Evolutionary conservation across 148 eudicot species (phyloP).

Genomic region (Chenopodium album): DNA sequence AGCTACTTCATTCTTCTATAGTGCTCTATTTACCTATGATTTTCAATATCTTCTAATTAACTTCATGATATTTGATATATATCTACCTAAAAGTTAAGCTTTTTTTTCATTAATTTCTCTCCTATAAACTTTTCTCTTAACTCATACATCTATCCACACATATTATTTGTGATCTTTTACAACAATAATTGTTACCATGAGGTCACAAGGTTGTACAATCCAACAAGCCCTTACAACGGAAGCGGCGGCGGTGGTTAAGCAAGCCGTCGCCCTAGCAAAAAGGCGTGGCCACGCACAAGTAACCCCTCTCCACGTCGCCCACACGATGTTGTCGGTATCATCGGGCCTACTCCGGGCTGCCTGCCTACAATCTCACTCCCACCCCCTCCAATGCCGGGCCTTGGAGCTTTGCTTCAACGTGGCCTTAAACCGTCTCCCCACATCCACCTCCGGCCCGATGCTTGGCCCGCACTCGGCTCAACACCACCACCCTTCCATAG

Average conservation of each 20-base stretch:
- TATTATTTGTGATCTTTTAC: background rate
- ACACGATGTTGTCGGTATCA: constrained; percentile 59
- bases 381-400: constrained; percentile 85
- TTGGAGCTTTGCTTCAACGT: constrained; percentile 94
- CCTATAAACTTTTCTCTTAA: too few species aligned
- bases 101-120: too few species aligned
- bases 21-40: background rate
- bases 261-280: constrained; percentile 62
- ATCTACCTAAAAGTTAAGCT: too few species aligned
- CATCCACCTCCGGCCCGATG: constrained; percentile 52
- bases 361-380: constrained; percentile 74
- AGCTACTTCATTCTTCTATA: background rate
- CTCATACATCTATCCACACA: background rate
- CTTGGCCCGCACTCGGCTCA: constrained; percentile 37
- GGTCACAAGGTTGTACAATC: constrained; percentile 62
- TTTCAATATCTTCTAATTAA: background rate
- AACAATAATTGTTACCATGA: constrained; percentile 35
- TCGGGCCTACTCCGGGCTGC: constrained; percentile 71
- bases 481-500: constrained; percentile 56
- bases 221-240: constrained; percentile 79
- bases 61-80: background rate
- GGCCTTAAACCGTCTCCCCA: constrained; percentile 80
- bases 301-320: constrained; percentile 90
- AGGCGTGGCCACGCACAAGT: constrained; percentile 86
- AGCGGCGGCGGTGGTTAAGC: constrained; percentile 65